Evolutionary conservation across 345 rosid species (phyloP).

Genomic region (Brassica carinata): DNA sequence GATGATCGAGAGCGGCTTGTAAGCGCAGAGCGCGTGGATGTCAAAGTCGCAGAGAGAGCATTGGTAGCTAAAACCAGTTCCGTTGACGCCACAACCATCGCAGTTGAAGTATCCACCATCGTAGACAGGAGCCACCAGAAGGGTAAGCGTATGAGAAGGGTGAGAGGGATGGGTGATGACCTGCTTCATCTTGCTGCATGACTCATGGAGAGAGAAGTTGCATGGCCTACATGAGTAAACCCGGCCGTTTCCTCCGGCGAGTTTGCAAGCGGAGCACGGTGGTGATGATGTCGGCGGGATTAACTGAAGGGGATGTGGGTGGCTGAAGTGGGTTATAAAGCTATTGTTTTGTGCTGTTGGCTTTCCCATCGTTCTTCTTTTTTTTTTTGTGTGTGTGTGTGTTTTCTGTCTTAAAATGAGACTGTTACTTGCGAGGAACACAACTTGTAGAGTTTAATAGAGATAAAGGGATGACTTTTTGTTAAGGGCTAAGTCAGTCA

Average conservation of each 20-base stretch:
- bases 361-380: slow-evolving; percentile 44
- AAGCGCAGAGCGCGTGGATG: slow-evolving; percentile 54
- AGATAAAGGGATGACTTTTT: slow-evolving; percentile 28
- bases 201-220: slow-evolving; percentile 55
- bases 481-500: slow-evolving; percentile 39
- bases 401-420: neutral
- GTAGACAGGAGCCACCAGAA: slow-evolving; percentile 52
- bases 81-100: slow-evolving; percentile 52
- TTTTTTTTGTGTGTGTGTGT: neutral
- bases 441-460: slow-evolving; percentile 2
- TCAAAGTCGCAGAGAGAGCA: slow-evolving; percentile 56
- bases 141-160: slow-evolving; percentile 50
- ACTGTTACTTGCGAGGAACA: slow-evolving; percentile 3
- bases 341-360: slow-evolving; percentile 37
- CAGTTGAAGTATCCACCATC: slow-evolving; percentile 53
- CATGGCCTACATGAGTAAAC: slow-evolving; percentile 58
- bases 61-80: slow-evolving; percentile 62
- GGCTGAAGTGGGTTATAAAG: slow-evolving; percentile 54
- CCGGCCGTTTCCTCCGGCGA: slow-evolving; percentile 38
- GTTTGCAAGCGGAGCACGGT: slow-evolving; percentile 52
- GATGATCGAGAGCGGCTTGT: slow-evolving; percentile 43
- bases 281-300: slow-evolving; percentile 31
- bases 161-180: slow-evolving; percentile 62
- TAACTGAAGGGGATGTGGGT: slow-evolving; percentile 57
- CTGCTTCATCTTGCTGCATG: slow-evolving; percentile 58